These are phyloP conservation scores for Ascochyta clinopodiicola DNA, from an alignment of 2,329 filamentous ascomycete species.

Conservation along the genomic window DNA sequence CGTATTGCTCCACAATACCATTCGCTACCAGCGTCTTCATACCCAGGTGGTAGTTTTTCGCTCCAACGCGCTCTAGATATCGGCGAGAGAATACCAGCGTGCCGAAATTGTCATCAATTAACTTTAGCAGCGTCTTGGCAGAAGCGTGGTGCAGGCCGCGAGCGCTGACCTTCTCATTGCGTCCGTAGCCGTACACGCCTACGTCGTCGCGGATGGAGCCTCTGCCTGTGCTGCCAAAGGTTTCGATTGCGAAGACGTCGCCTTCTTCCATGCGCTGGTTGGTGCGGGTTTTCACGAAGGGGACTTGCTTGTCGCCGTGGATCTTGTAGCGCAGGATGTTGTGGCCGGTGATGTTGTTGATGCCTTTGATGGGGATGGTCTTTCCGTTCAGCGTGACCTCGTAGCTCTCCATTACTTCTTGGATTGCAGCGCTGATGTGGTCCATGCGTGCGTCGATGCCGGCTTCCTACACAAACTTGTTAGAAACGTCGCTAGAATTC, in stretches of 20 bases:
- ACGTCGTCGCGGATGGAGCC: conserved; percentile 84
- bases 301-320: conserved; percentile 90
- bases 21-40: conserved; percentile 82
- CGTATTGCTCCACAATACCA: conserved; percentile 87
- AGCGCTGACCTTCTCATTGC: conserved; percentile 71
- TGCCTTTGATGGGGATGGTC: conserved; percentile 79
- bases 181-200: conserved; percentile 68
- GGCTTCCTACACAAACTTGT: conserved; percentile 64
- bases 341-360: conserved; percentile 88
- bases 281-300: conserved; percentile 85
- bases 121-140: conserved; percentile 80
- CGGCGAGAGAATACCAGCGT: conserved; percentile 87
- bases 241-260: conserved; percentile 93
- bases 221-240: conserved; percentile 90
- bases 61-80: conserved; percentile 85
- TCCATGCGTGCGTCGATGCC: conserved; percentile 89
- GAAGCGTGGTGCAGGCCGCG: conserved; percentile 76
- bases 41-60: conserved; percentile 89
- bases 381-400: conserved; percentile 81
- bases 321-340: conserved; percentile 89
- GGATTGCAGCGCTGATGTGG: conserved; percentile 82
- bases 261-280: conserved; percentile 97
- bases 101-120: conserved; percentile 94
- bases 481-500: not conserved
- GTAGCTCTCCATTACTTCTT: conserved; percentile 92